Base-by-base conservation (phyloP, 176 grass and related monocot genomes). In the Triticum turgidum region DNA sequence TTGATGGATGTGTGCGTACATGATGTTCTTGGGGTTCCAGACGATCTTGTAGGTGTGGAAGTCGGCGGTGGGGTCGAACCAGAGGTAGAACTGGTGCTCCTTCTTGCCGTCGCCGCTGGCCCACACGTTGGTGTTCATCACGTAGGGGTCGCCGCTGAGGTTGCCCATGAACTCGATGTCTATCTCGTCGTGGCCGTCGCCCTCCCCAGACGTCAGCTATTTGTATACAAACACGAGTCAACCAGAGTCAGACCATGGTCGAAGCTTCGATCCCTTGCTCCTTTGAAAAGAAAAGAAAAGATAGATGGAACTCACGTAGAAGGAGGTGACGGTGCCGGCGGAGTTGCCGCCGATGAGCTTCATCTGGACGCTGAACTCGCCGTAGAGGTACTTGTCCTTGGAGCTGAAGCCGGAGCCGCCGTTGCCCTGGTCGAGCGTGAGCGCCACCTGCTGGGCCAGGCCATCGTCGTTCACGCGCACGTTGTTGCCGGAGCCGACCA, bases 91-190 rank as follows among this genome's bases (percentile, higher is more conserved):
- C 76, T 91, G 89, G 27, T 84, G 89, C 81, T 91, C 89, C 81
- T 87, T 91, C 74, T 75, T 74, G 27, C 89, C 89, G 49, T 91
- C 89, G 35, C 89, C 85, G 59, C 29, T 76, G 61, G 85, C 81
- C 89, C 89, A 91, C 4, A 91, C 89, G 81, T 91, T 91, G 37
- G 89, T 91, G 89, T 84, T 91, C 45, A 91, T 86, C 10, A 87
- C 85, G 10, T 62, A 56, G 0, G 89, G 85, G 0, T 61, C 1
- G 3, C 85, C 85, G 6, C 2, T 61, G 0, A 1, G 0, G 76
- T 91, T 91, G 7, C 89, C 89, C 85, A 87, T 87, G 85, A 91
- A 87, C 85, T 91, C 89, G 61, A 91, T 84, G 81, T 91, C 89
- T 69, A 91, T 91, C 85, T 91, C 89, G 81, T 91, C 88, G 35